Evolutionary conservation across 1,284 basidiomycete species (phyloP).

Genomic region (Leccinum huronense): DNA sequence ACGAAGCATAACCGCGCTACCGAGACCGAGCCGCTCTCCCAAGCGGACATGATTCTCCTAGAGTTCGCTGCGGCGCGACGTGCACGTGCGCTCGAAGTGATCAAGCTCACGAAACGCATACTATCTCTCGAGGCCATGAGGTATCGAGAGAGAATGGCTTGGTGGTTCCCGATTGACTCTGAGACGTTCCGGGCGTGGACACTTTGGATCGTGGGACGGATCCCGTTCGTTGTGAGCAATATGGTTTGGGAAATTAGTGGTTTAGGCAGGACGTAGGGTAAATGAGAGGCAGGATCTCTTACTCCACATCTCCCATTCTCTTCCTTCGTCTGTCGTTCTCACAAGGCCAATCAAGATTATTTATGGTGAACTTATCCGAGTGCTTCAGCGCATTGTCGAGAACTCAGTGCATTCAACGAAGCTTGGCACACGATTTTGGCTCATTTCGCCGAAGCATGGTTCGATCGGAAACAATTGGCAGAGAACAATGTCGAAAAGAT

Average conservation of each 20-base stretch:
- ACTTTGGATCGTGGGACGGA: slow-evolving; percentile 19
- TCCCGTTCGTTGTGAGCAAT: slow-evolving; percentile 16
- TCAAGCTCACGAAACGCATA: neutral
- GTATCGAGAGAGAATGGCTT: neutral
- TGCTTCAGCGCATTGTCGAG: no score
- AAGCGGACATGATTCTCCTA: neutral
- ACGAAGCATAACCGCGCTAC: slow-evolving; percentile 21
- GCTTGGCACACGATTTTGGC: no score
- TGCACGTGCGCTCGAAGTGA: neutral
- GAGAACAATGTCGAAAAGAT: no score
- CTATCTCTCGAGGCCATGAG: neutral
- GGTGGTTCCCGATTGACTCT: slow-evolving; percentile 26
- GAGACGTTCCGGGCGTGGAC: slow-evolving; percentile 14
- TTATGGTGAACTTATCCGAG: no score
- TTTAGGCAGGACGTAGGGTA: slow-evolving; percentile 18
- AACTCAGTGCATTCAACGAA: no score
- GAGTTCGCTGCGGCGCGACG: neutral
- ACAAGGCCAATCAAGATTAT: no score
- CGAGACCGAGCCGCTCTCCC: neutral
- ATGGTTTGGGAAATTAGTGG: slow-evolving; percentile 27
- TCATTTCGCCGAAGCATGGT: no score
- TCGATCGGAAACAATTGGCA: no score
- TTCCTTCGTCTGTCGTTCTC: no score
- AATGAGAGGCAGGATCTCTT: no score
- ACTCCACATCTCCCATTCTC: no score